Percentiles rank a stretch among this genome's conserved stretches.
These are phyloP conservation scores for Podospora bellae-mahoneyi DNA, from an alignment of 495 filamentous ascomycete genomes.

Conservation along the genomic window DNA sequence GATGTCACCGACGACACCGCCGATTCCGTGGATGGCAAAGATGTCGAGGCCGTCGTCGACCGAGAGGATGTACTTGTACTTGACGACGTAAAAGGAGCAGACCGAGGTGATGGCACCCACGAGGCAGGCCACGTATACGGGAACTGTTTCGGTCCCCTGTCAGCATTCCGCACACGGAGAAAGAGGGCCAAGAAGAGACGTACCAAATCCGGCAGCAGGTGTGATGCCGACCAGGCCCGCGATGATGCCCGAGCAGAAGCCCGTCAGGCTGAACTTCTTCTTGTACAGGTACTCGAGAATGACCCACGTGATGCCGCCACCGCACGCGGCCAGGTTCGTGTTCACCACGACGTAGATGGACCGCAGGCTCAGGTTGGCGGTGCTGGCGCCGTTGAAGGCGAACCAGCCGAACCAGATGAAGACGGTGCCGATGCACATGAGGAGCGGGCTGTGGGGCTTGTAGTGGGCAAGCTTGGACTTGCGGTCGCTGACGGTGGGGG, in stretches of 20 bases:
- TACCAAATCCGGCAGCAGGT: constrained; percentile 62
- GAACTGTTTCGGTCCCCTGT: constrained; percentile 54
- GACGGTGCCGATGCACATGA: constrained; percentile 88
- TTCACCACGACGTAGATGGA: constrained; percentile 93
- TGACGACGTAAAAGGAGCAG: constrained; percentile 83
- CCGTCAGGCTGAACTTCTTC: constrained; percentile 90
- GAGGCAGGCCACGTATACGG: constrained; percentile 76
- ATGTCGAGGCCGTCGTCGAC: constrained; percentile 79
- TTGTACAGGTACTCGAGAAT: constrained; percentile 83
- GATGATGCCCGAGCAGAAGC: constrained; percentile 90
- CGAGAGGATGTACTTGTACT: constrained; percentile 73
- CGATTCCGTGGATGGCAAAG: constrained; percentile 75
- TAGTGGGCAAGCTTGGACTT: constrained; percentile 67
- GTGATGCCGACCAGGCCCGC: constrained; percentile 84
- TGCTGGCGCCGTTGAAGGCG: constrained; percentile 90
- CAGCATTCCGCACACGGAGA: neutral
- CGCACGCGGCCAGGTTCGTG: constrained; percentile 79
- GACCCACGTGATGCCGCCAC: constrained; percentile 78
- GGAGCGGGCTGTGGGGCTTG: constrained; percentile 88
- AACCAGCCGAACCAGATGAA: constrained; percentile 98
- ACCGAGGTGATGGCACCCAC: constrained; percentile 77
- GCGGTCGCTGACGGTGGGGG: constrained; percentile 41
- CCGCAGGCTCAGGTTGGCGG: constrained; percentile 85
- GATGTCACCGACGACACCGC: constrained; percentile 72
- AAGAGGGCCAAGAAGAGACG: neutral